Evolutionary conservation across 176 grass and related monocot genomes (phyloP), one percentile per base, ranked within the genome.

Genomic region (Pharus latifolius): DNA sequence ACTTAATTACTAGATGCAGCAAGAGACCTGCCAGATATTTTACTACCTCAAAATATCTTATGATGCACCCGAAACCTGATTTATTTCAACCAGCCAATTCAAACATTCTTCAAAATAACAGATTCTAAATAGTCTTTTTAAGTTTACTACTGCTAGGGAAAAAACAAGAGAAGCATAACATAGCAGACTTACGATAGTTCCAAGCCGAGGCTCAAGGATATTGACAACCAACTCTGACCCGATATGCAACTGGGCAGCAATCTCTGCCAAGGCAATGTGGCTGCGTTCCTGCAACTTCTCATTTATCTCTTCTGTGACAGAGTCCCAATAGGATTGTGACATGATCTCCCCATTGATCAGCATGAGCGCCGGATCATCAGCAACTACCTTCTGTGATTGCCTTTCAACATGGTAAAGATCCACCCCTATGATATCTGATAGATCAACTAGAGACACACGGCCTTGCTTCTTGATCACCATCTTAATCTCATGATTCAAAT

Each of bases 381-480:
- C 34, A 57, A 93, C 77, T 7, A 92, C 88, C 67, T 70, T 87
- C 56, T 98, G 78, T 31, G 89, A 84, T 68, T 85, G 94, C 83
- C 78, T 90, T 74, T 98, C 94, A 48, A 98, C 67, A 79, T 98
- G 81, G 81, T 92, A 98, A 44, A 98, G 80, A 68, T 98, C 94
- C 40, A 98, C 84, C 24, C 94, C 94, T 38, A 98, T 83, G 29
- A 76, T 83, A 56, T 98, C 94, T 37, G 94, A 88, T 47, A 98
- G 61, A 80, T 98, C 94, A 23, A 98, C 91, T 48, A 98, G 58
- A 8, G 86, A 88, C 30, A 78, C 84, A 42, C 94, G 89, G n/a
- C 94, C 89, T 18, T 52, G 71, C 46, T 80, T 92, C 56, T 85
- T 93, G 67, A 98, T 85, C 86, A 90, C 94, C 79, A 42, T 74